phyloP scores from a whole-genome alignment of 2,329 filamentous ascomycete genomes.

The Keithomyces neogunnii region DNA sequence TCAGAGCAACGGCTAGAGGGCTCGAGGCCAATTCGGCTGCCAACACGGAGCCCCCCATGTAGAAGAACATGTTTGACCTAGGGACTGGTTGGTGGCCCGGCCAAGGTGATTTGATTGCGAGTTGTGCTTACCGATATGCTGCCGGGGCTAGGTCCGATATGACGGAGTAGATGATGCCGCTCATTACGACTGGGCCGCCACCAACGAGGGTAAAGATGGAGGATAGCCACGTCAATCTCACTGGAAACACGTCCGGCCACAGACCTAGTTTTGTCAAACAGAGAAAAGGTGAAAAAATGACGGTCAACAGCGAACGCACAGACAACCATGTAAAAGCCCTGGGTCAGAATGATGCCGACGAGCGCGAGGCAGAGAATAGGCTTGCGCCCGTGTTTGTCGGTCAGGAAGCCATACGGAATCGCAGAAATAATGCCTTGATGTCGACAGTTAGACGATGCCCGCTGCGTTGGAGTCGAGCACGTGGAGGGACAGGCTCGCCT shows the following conservation, averaged over 20 bases:
- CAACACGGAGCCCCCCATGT: constrained; percentile 10
- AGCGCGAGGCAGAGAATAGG: constrained; percentile 9
- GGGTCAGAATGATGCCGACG: constrained; percentile 7
- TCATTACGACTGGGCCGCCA: constrained; percentile 12
- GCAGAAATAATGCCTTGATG: constrained; percentile 6
- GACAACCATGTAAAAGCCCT: constrained; percentile 3
- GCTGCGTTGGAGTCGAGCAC: too few relatives aligned
- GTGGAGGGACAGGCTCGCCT: not conserved
- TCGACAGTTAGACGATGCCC: too few relatives aligned
- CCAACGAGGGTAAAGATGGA: constrained; percentile 11
- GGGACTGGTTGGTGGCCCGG: not conserved
- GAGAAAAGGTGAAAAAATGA: not conserved
- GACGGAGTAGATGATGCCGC: constrained; percentile 13
- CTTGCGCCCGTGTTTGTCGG: constrained; percentile 12
- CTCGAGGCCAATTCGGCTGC: constrained; percentile 10
- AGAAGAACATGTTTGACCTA: constrained; percentile 12
- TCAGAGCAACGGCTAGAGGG: constrained; percentile 11
- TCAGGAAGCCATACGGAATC: constrained; percentile 12
- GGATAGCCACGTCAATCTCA: constrained; percentile 10
- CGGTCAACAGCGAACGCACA: not conserved
- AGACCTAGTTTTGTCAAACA: not conserved
- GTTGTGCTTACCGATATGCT: too few relatives aligned
- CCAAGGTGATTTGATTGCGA: too few relatives aligned
- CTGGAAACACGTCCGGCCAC: constrained; percentile 8
- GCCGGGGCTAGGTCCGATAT: not conserved